Conservation (phyloP, 192 early-diverging fungal genomes). For the Entophlyctis luteolus region DNA sequence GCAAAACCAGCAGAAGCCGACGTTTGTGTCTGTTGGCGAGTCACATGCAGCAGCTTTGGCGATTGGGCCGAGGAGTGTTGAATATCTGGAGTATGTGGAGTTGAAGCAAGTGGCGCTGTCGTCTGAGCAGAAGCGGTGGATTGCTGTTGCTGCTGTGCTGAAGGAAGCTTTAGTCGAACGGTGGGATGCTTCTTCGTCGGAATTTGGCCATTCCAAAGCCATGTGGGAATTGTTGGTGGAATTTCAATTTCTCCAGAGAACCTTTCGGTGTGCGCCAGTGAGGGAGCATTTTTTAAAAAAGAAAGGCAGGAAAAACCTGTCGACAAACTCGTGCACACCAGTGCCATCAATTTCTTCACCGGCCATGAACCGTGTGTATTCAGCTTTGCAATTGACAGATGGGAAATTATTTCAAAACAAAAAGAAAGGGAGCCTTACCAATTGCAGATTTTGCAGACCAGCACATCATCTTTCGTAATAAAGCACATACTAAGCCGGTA, state of each 20-base stretch:
- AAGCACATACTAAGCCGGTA: slow-evolving; percentile 77
- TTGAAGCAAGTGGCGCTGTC: neutral
- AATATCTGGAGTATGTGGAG: neutral
- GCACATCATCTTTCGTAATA: slow-evolving; percentile 84
- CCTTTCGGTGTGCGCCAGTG: too few species aligned
- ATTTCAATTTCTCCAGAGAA: slow-evolving; percentile 64
- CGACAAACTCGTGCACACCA: slow-evolving; percentile 74
- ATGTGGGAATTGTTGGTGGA: slow-evolving; percentile 3
- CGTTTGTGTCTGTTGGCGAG: slow-evolving; percentile 6
- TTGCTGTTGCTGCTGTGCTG: neutral
- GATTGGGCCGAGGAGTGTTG: neutral
- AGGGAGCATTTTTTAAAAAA: slow-evolving; percentile 22
- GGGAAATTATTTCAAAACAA: neutral
- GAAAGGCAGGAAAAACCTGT: slow-evolving; percentile 25
- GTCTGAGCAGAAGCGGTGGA: neutral
- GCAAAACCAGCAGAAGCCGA: too few species aligned
- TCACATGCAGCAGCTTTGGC: too few species aligned
- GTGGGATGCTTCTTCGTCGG: slow-evolving; percentile 13
- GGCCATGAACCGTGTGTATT: slow-evolving; percentile 36
- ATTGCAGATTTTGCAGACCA: slow-evolving; percentile 67
- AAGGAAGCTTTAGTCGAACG: slow-evolving; percentile 1
- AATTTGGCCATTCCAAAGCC: slow-evolving; percentile 14
- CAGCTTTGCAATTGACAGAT: neutral
- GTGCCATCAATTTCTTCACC: slow-evolving; percentile 53
- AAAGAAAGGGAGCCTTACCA: neutral